phyloP scores from a whole-genome alignment of 2,329 filamentous ascomycete genomes.

The Aspergillus viridinutans region DNA sequence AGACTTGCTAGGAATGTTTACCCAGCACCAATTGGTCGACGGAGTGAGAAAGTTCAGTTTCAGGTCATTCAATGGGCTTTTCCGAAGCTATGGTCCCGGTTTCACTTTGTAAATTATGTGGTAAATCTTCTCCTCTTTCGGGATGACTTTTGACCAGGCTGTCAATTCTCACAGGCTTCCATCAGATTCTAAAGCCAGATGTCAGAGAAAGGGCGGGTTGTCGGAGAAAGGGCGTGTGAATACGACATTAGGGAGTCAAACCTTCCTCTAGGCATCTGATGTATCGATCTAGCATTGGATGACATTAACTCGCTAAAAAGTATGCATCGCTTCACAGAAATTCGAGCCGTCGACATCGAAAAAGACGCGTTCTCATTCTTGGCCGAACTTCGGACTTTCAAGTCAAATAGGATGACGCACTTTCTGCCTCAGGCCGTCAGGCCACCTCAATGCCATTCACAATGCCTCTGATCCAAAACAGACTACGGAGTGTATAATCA shows the following conservation, averaged over 20 bases:
- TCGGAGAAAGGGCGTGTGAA: slow-evolving; percentile 23
- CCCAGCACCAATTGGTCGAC: not conserved
- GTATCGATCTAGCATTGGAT: not conserved
- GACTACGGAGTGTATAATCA: not conserved
- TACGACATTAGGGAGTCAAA: slow-evolving; percentile 1
- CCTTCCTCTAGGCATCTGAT: not conserved
- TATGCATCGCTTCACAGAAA: not conserved
- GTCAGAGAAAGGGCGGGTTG: slow-evolving; percentile 28
- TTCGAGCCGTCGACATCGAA: not conserved
- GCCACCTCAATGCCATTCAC: not conserved
- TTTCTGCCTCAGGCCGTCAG: not conserved
- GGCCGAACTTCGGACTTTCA: not conserved
- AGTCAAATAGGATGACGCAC: not conserved
- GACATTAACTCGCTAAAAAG: not conserved
- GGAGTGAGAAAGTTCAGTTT: not conserved
- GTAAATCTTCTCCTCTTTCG: slow-evolving; percentile 14
- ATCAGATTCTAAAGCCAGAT: slow-evolving; percentile 29
- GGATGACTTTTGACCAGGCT: slow-evolving; percentile 4
- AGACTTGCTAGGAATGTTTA: not conserved
- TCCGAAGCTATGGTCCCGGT: slow-evolving; percentile 1
- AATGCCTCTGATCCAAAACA: not conserved
- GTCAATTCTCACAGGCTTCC: slow-evolving; percentile 21
- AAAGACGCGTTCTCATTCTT: not conserved
- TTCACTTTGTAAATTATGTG: slow-evolving; percentile 6
- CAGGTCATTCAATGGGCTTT: not conserved